A percentile compares a stretch with the other conserved stretches of the same genome.
Conservation (phyloP, 2,329 filamentous ascomycete genomes). For the Colletotrichum lini region DNA sequence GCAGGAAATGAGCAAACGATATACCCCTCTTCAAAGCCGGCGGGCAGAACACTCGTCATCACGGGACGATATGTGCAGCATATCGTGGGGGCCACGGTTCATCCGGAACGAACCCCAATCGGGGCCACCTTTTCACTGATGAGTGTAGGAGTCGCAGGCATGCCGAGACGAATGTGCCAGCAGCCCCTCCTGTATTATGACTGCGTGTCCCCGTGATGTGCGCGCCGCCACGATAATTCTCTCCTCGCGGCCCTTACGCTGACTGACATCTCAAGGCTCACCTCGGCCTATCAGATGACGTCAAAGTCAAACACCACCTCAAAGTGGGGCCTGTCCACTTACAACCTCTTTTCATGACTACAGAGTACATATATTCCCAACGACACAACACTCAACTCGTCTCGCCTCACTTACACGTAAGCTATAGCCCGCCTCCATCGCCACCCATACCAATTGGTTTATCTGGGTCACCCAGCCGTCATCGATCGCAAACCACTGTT, state of each 20-base stretch:
- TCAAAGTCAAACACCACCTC: conserved; percentile 24
- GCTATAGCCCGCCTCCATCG: not conserved
- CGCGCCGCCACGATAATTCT: too few relatives aligned
- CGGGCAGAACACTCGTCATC: too few relatives aligned
- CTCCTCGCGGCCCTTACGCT: not conserved
- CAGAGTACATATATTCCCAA: not conserved
- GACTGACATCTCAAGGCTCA: not conserved
- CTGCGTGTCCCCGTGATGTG: too few relatives aligned
- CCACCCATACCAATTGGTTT: not conserved
- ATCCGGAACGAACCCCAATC: too few relatives aligned
- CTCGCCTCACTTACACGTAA: conserved; percentile 12
- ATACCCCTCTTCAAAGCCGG: not conserved
- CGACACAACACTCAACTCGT: too few relatives aligned
- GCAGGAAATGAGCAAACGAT: not conserved
- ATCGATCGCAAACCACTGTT: not conserved
- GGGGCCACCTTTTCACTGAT: too few relatives aligned
- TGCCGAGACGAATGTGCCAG: too few relatives aligned
- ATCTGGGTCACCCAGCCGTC: not conserved
- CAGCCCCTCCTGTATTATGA: too few relatives aligned
- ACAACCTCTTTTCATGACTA: conserved; percentile 15
- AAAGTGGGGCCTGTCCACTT: conserved; percentile 25
- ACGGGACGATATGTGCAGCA: too few relatives aligned
- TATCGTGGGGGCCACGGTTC: too few relatives aligned
- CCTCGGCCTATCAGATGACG: conserved; percentile 40
- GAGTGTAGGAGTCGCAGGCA: too few relatives aligned